Conservation (phyloP, 164 flowering plant species). For the Saururus chinensis region DNA sequence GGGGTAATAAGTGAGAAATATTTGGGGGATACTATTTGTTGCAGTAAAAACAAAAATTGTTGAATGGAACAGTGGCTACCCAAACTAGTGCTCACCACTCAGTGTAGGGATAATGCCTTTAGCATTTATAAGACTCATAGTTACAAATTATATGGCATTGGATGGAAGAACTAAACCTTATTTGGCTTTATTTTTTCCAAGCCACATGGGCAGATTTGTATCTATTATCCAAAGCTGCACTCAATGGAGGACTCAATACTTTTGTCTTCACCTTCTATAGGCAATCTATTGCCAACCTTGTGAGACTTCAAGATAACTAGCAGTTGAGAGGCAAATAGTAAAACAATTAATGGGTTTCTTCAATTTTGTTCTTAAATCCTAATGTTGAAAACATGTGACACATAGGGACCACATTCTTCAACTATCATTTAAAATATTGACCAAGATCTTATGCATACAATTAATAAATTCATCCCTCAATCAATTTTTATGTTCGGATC, state of each 20-base stretch:
- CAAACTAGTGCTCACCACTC: no score
- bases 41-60: no score
- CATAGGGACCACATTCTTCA: not conserved
- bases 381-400: not conserved
- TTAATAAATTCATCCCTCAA: no score
- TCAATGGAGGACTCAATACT: not conserved
- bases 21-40: no score
- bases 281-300: not conserved
- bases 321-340: not conserved
- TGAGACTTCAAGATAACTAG: not conserved
- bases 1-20: no score
- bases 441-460: not conserved
- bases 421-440: not conserved
- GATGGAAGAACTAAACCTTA: not conserved
- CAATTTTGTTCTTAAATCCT: not conserved
- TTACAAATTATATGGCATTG: no score
- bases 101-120: no score
- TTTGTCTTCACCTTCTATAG: slow-evolving; percentile 1
- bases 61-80: no score
- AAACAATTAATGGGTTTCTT: not conserved
- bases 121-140: no score
- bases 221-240: not conserved
- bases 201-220: not conserved
- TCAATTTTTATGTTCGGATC: no score
- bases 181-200: not conserved